Evolutionary conservation across 257 asterid genomes (phyloP).

Genomic region (Echites panduratus): DNA sequence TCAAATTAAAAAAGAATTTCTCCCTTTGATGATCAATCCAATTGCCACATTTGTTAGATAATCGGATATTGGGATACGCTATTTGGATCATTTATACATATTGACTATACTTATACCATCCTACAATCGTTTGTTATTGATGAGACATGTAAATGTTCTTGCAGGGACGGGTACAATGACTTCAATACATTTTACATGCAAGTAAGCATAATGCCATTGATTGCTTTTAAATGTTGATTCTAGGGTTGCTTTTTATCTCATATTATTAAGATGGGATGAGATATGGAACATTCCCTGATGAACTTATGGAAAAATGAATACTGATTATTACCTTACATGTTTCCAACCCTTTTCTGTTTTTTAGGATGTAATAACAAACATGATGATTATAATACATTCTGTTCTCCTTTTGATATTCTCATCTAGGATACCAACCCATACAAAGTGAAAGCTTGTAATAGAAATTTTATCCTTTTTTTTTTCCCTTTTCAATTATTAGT

Average conservation of each 20-base stretch:
- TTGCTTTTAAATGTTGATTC: slow-evolving; percentile 12
- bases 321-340: not conserved
- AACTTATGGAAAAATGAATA: not conserved
- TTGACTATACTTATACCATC: not conserved
- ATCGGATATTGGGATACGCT: not conserved
- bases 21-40: not conserved
- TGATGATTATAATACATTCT: not conserved
- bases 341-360: not conserved
- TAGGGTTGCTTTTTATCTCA: not conserved
- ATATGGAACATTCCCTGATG: not conserved
- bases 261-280: not conserved
- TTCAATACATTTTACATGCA: slow-evolving; percentile 99
- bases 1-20: not conserved
- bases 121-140: slow-evolving; percentile 19
- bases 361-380: not conserved
- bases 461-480: not conserved
- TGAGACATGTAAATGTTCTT: slow-evolving; percentile 28
- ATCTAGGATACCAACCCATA: not conserved
- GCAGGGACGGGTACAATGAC: slow-evolving; percentile 99
- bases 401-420: not conserved
- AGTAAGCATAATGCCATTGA: slow-evolving; percentile 49
- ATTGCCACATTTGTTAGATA: not conserved
- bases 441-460: not conserved
- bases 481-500: not conserved
- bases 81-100: not conserved